Evolutionary conservation across 352 stramenopile genomes (phyloP).

Genomic region (Peronosclerospora sorghi): DNA sequence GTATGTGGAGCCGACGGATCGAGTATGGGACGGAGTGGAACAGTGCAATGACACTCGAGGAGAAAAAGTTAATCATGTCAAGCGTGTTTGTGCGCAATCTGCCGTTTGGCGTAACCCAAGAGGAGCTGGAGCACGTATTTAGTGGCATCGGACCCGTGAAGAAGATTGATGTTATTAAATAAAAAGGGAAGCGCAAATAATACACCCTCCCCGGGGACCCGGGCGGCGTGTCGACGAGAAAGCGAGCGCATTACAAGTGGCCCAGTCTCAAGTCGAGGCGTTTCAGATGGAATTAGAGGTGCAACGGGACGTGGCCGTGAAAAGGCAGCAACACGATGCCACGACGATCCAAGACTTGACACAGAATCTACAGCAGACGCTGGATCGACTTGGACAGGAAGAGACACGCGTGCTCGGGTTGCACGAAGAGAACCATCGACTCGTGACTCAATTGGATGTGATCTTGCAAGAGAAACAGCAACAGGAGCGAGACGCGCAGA

Average conservation of each 20-base stretch:
- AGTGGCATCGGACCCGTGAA: too few species aligned
- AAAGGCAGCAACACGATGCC: slow-evolving; percentile 19
- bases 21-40: too few species aligned
- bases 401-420: slow-evolving; percentile 38
- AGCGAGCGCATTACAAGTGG: slow-evolving; percentile 34
- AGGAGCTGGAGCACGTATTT: too few species aligned
- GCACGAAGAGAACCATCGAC: slow-evolving; percentile 40
- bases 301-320: slow-evolving; percentile 8
- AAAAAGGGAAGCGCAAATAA: too few species aligned
- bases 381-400: slow-evolving; percentile 22
- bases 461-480: slow-evolving; percentile 41
- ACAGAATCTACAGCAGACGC: slow-evolving; percentile 19
- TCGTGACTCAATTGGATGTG: slow-evolving; percentile 35
- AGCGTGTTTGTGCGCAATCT: too few species aligned
- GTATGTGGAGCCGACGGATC: too few species aligned
- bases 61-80: too few species aligned
- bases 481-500: slow-evolving; percentile 26
- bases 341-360: slow-evolving; percentile 22
- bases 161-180: too few species aligned
- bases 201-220: too few species aligned
- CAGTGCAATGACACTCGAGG: too few species aligned
- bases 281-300: slow-evolving; percentile 40
- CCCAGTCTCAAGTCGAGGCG: slow-evolving; percentile 34
- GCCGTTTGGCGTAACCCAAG: too few species aligned
- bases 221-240: slow-evolving; percentile 37